Base-by-base conservation (phyloP, 768 basidiomycete genomes). In the Mycena kentingensis region DNA sequence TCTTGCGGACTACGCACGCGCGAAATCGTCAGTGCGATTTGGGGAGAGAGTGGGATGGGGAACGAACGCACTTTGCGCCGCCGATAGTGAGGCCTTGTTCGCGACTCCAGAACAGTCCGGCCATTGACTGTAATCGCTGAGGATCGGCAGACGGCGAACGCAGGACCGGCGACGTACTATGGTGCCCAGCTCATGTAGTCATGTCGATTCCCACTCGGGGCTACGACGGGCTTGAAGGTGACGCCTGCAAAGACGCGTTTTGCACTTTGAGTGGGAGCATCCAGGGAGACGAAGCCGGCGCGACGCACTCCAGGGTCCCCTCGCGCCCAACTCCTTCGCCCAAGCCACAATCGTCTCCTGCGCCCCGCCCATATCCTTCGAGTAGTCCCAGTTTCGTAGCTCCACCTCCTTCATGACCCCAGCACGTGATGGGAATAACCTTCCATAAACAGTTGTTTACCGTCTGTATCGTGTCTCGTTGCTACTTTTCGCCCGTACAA, bases 111-210 rank as follows among this genome's bases (percentile, higher is more conserved):
- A 73, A 61, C 85, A 88, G 60, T 86, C 74, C 1, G 85, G 83
- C 84, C 85, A 85, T 65, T 73, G 77, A 57, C 82, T 83, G 52
- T 0, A n/a, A n/a, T n/a, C n/a, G n/a, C n/a, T n/a, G n/a, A n/a
- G n/a, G n/a, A n/a, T n/a, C n/a, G n/a, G n/a, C n/a, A 37, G 32
- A 35, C 16, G 6, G 25, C 13, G 16, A 44, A 24, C 2, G 6
- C 27, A 22, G 2, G 12, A 18, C 3, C n/a, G 34, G 27, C 21
- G 3, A 61, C 81, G 46, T 65, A 86, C 85, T 86, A 87, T 34
- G 85, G 85, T 6, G 83, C 81, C 81, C 81, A 85, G 62, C 83
- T 85, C 77, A 86, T 74, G 62, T 83, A 86, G 62, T 85, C 84
- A 54, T 83, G 81, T 25, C 72, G 72, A 59, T 82, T 71, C 1